These are phyloP conservation scores for Barnettozyma sp. DNA, from an alignment of 805 yeast genomes.

Conservation along the genomic window DNA sequence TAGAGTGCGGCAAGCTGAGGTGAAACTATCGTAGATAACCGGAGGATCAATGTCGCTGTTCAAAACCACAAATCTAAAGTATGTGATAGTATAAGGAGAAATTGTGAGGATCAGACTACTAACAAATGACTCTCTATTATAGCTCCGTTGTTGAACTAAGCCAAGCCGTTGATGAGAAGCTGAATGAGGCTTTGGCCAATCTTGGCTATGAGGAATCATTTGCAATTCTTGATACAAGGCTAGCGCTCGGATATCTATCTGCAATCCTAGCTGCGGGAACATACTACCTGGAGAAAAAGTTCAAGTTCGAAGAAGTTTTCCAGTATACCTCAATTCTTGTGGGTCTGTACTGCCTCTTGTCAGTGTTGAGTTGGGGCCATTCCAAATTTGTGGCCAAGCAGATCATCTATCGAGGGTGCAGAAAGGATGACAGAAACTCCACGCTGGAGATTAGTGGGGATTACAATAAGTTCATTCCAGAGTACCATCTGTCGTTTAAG, in stretches of 20 bases:
- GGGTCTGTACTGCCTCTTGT: conserved; percentile 33
- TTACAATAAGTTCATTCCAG: conserved; percentile 37
- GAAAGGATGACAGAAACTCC: conserved; percentile 25
- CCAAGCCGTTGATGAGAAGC: conserved; percentile 14
- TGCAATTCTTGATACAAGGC: conserved; percentile 37
- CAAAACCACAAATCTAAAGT: conserved; percentile 16
- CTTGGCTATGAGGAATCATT: conserved; percentile 40
- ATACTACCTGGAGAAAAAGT: conserved; percentile 44
- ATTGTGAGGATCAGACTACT: not conserved
- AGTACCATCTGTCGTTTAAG: conserved; percentile 35
- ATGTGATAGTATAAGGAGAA: no score
- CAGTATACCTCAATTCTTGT: conserved; percentile 35
- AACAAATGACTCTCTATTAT: conserved; percentile 1
- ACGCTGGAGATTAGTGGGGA: conserved; percentile 25
- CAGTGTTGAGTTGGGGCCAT: conserved; percentile 33
- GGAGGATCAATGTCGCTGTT: conserved; percentile 9
- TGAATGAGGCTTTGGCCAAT: conserved; percentile 9
- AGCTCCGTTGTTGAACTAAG: conserved; percentile 17
- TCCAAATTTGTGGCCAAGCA: conserved; percentile 33
- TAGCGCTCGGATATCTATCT: conserved; percentile 44
- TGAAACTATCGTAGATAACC: no score
- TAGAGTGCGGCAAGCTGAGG: no score
- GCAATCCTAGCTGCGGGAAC: conserved; percentile 44
- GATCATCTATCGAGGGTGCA: conserved; percentile 38
- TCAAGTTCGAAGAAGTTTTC: conserved; percentile 36